Evolutionary conservation across 2,329 filamentous ascomycete genomes (phyloP), one percentile per base, ranked within the genome.

Genomic region (Ceratocystis variospora): DNA sequence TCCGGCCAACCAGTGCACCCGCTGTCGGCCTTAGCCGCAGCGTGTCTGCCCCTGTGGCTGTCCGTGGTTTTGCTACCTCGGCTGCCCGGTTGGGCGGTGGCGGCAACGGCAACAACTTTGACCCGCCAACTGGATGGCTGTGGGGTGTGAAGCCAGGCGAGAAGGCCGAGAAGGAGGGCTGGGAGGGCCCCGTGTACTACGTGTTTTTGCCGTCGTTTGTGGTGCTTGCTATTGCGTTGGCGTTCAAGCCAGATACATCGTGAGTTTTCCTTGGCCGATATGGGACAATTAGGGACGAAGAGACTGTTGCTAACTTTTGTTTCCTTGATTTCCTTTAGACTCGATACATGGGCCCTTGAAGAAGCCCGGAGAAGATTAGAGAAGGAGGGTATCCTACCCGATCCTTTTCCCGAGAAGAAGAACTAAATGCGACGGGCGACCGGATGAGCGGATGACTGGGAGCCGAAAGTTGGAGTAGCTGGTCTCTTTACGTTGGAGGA

Each of bases 281-380:
- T 48, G 69, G 46, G 5, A n/a, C 17, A 6, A 8, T 2, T 15
- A 22, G n/a, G 2, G 0, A 22, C 46, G 7, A 22, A 19, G 8
- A 10, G 19, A 22, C 65, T 57, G n/a, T 68, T 59, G 22, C 28
- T 28, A 62, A 22, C 33, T 37, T 7, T 44, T 37, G 4, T 17
- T 19, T 28, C 12, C 3, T 7, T 31, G 64, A 28, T 28, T 2
- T 44, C 22, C 22, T 53, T 2, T 72, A 99, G 94, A 77, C 96
- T 99, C 85, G 94, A 97, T 81, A 97, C 93, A 66, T 99, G 94
- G 94, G 94, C 94, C 69, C 85, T 99, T 55, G 94, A 99, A 79
- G 94, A 99, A 80, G 94, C 94, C 64, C 85, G 94, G 74, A 85
- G 94, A 80, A 84, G 94, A 80, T 86, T 99, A 83, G 94, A 99